These are phyloP conservation scores for Lentinus tigrinus DNA, from an alignment of 768 basidiomycete genomes.

Conservation along the genomic window DNA sequence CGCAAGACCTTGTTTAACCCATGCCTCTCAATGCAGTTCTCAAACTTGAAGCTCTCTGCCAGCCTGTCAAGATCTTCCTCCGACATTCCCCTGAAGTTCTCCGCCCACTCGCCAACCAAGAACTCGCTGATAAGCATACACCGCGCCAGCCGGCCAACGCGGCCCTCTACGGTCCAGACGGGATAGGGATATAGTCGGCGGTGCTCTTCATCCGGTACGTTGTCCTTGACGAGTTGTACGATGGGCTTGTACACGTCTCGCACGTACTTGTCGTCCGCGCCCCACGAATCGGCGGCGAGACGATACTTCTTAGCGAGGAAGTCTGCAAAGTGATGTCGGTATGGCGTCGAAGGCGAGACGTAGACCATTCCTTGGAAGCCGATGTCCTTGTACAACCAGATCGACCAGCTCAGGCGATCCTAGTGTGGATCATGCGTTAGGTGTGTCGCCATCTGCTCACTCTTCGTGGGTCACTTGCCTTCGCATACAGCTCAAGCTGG, in stretches of 20 bases:
- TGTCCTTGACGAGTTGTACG: conserved; percentile 56
- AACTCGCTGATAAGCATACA: conserved; percentile 70
- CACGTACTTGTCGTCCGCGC: conserved; percentile 61
- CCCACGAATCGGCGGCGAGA: conserved; percentile 79
- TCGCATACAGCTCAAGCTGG: conserved; percentile 70
- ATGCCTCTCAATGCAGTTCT: conserved; percentile 65
- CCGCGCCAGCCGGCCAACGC: conserved; percentile 57
- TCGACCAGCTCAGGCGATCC: conserved; percentile 69
- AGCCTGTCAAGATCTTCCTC: conserved; percentile 64
- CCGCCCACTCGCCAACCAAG: conserved; percentile 72
- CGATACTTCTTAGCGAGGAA: conserved; percentile 80
- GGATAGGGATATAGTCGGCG: conserved; percentile 58
- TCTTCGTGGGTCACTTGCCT: conserved; percentile 33
- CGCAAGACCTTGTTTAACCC: conserved; percentile 41
- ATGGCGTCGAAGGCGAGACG: conserved; percentile 64
- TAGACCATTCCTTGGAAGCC: conserved; percentile 87
- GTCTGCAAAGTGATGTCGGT: conserved; percentile 64
- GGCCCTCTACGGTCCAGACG: conserved; percentile 58
- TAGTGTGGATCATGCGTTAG: background rate
- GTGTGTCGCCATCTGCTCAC: background rate
- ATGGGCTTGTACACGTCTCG: conserved; percentile 64
- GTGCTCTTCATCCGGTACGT: conserved; percentile 45
- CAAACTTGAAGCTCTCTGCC: conserved; percentile 71
- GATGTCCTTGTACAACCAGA: conserved; percentile 88
- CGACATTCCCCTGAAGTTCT: conserved; percentile 57